Conservation (phyloP, 2,329 filamentous ascomycete species). For the Aureobasidium vineae region DNA sequence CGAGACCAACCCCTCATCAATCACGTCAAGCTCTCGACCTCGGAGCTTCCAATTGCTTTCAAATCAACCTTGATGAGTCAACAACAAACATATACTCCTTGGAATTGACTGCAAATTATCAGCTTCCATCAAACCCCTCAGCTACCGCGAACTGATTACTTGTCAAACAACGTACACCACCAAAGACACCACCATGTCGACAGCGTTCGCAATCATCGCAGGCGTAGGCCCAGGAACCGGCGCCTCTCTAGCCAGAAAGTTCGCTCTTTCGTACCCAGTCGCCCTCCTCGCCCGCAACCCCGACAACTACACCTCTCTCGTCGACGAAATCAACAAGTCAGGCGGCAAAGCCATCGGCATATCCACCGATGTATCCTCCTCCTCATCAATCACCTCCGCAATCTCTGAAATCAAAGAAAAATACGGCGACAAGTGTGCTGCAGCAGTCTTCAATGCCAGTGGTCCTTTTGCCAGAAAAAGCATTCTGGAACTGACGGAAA, state of each 20-base stretch:
- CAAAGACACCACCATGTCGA: not conserved
- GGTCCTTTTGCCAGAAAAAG: constrained; percentile 59
- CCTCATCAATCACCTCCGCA: constrained; percentile 56
- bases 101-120: too few species aligned
- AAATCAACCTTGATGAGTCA: constrained; percentile 23
- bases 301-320: constrained; percentile 63
- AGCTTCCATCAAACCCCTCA: too few species aligned
- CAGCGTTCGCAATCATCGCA: constrained; percentile 65
- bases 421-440: constrained; percentile 49
- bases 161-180: not conserved
- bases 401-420: constrained; percentile 63
- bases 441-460: constrained; percentile 69
- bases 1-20: not conserved
- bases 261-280: constrained; percentile 66
- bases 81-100: not conserved
- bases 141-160: too few species aligned
- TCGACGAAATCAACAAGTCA: constrained; percentile 63
- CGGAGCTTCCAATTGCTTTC: constrained; percentile 11
- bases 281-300: constrained; percentile 70
- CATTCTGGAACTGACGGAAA: constrained; percentile 59
- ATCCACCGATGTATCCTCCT: constrained; percentile 61
- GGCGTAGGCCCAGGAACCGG: constrained; percentile 73
- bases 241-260: constrained; percentile 59
- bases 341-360: constrained; percentile 72
- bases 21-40: not conserved